phyloP scores from a whole-genome alignment of 2,329 filamentous ascomycete species.

The Pseudocercospora pini-densiflorae region DNA sequence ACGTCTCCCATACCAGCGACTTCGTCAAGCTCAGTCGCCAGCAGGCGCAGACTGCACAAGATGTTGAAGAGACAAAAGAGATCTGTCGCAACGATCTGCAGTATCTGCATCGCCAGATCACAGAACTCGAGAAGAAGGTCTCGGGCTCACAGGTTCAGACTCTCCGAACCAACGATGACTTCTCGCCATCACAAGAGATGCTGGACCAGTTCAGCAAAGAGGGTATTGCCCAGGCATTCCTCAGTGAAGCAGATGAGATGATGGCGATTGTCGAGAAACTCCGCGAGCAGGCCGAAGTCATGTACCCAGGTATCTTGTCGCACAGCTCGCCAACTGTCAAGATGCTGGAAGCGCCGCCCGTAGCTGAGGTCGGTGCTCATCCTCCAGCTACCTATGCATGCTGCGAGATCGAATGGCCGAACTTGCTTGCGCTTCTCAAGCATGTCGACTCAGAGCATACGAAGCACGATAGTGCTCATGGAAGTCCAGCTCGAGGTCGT shows the following conservation, averaged over 20 bases:
- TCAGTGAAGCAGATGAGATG: constrained; percentile 11
- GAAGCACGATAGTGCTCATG: background rate
- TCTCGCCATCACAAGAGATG: constrained; percentile 1
- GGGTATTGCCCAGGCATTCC: constrained; percentile 14
- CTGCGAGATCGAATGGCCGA: constrained; percentile 10
- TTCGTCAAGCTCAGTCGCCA: constrained; percentile 13
- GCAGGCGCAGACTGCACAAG: constrained; percentile 11
- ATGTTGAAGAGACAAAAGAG: constrained; percentile 17
- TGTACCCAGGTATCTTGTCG: background rate
- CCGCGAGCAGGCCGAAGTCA: constrained; percentile 9
- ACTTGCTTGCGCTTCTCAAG: constrained; percentile 11
- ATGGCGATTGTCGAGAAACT: constrained; percentile 7
- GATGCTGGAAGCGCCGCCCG: constrained; percentile 16
- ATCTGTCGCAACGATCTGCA: constrained; percentile 19
- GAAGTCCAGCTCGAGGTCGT: background rate
- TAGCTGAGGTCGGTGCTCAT: background rate
- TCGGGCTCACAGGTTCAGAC: background rate
- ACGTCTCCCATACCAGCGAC: constrained; percentile 20
- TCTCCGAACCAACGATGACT: background rate
- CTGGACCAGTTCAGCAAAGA: constrained; percentile 9
- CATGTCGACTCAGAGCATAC: constrained; percentile 20
- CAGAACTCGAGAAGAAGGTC: constrained; percentile 15
- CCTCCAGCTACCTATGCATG: constrained; percentile 13
- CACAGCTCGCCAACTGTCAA: background rate
- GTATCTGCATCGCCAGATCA: constrained; percentile 18